Conservation (phyloP, 192 early-diverging fungal species). For the Bifiguratus adelaidae region DNA sequence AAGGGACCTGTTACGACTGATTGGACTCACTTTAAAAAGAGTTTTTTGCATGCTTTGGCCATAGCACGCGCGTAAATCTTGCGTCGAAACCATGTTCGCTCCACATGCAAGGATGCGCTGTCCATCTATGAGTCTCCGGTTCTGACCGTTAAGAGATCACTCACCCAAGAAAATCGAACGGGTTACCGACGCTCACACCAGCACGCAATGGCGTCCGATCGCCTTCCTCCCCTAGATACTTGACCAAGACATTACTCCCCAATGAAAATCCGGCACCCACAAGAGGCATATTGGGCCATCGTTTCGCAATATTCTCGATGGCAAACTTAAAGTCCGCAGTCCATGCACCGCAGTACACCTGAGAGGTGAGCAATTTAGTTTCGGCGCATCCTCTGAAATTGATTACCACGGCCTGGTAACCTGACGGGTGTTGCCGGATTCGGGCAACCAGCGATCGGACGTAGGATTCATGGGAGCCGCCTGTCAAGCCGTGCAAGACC, state of each 20-base stretch:
- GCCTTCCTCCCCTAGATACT: slow-evolving; percentile 84
- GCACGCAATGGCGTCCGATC: slow-evolving; percentile 64
- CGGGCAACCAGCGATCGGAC: slow-evolving; percentile 59
- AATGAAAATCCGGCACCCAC: slow-evolving; percentile 83
- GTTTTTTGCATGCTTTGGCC: slow-evolving; percentile 29
- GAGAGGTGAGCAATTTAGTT: slow-evolving; percentile 62
- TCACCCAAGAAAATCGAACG: slow-evolving; percentile 67
- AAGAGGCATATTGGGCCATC: slow-evolving; percentile 49
- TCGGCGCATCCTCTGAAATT: slow-evolving; percentile 88
- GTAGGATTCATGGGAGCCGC: slow-evolving; percentile 86
- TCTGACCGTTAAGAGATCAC: no score
- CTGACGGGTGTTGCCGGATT: slow-evolving; percentile 41
- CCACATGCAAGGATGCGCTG: slow-evolving; percentile 10
- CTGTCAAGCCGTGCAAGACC: slow-evolving; percentile 84
- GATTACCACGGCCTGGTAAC: slow-evolving; percentile 70
- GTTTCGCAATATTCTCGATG: slow-evolving; percentile 39
- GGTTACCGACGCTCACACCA: slow-evolving; percentile 76
- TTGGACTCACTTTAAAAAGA: slow-evolving; percentile 26
- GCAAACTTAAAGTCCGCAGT: slow-evolving; percentile 70
- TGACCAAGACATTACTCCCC: slow-evolving; percentile 87
- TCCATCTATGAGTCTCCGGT: slow-evolving; percentile 34
- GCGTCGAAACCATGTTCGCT: slow-evolving; percentile 20
- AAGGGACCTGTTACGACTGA: no score
- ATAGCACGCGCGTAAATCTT: slow-evolving; percentile 35
- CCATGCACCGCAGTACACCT: slow-evolving; percentile 73